Evolutionary conservation across 805 yeast genomes (phyloP).

Genomic region (Pichia californica): DNA sequence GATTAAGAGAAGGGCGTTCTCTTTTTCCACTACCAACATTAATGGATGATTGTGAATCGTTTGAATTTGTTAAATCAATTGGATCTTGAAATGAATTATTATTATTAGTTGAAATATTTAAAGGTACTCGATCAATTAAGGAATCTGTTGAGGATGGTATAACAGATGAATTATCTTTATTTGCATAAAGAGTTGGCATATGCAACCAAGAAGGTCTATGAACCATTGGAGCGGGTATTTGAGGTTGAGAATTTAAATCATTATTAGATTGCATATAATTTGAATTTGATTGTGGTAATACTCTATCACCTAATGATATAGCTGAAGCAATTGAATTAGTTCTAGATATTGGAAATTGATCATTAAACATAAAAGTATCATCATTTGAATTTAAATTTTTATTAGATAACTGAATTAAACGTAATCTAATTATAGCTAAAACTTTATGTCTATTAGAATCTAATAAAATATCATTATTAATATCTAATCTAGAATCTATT

Average conservation of each 20-base stretch:
- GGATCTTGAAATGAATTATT: neutral
- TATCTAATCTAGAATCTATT: conserved; percentile 21
- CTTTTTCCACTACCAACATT: no score
- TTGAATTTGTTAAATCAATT: neutral
- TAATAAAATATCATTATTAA: conserved; percentile 24
- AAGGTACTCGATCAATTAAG: conserved; percentile 27
- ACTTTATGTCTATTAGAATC: conserved; percentile 21
- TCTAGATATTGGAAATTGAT: conserved; percentile 12
- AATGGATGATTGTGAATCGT: neutral
- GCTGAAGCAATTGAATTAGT: conserved; percentile 8
- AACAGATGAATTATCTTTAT: conserved; percentile 4
- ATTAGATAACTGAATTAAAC: conserved; percentile 29
- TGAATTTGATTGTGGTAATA: neutral
- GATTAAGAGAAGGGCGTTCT: conserved; percentile 4
- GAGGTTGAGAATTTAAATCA: no score
- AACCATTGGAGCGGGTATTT: conserved; percentile 5
- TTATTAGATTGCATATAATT: neutral
- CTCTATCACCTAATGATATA: conserved; percentile 6
- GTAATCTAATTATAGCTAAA: conserved; percentile 27
- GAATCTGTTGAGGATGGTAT: conserved; percentile 31
- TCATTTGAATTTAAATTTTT: conserved; percentile 6
- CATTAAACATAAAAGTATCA: conserved; percentile 4
- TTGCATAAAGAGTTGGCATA: conserved; percentile 24
- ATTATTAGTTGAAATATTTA: neutral
- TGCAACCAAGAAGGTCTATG: conserved; percentile 33